Percentiles rank a stretch among this genome's conserved stretches.
phyloP scores from a whole-genome alignment of 1,284 basidiomycete genomes.

The Takashimella koratensis region DNA sequence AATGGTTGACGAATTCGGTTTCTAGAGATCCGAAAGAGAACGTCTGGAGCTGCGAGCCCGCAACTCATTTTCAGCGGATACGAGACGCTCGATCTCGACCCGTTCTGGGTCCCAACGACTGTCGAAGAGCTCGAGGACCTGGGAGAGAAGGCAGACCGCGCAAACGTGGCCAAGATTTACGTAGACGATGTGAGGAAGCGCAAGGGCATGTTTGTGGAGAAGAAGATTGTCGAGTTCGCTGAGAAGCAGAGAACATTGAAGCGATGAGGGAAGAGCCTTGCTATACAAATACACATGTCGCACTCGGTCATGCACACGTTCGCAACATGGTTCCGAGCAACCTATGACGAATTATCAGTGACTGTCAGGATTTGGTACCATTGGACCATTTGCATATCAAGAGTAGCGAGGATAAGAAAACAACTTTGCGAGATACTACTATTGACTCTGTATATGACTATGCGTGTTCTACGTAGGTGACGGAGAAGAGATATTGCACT shows the following conservation, averaged over 20 bases:
- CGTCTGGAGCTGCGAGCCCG: conserved; percentile 93
- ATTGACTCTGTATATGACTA: too few species aligned
- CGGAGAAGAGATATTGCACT: too few species aligned
- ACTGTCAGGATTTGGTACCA: too few species aligned
- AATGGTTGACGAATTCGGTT: too few species aligned
- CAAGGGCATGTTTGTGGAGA: conserved; percentile 93
- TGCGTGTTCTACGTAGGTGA: too few species aligned
- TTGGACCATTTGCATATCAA: too few species aligned
- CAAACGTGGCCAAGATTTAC: conserved; percentile 90
- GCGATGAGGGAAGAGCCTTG: conserved; percentile 50
- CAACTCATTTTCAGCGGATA: conserved; percentile 95
- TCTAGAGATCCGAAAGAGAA: conserved; percentile 94
- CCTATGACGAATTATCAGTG: too few species aligned
- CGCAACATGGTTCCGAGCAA: too few species aligned
- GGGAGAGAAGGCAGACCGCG: conserved; percentile 90
- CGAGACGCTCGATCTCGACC: conserved; percentile 86
- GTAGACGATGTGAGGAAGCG: conserved; percentile 87
- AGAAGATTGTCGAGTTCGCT: conserved; percentile 87
- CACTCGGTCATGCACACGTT: too few species aligned
- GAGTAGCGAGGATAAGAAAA: too few species aligned
- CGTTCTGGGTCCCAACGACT: conserved; percentile 98
- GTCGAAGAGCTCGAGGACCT: conserved; percentile 97
- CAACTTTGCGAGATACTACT: too few species aligned
- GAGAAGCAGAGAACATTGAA: conserved; percentile 98
- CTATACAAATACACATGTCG: too few species aligned